phyloP scores from a whole-genome alignment of 768 basidiomycete genomes.

The Russula lepida region DNA sequence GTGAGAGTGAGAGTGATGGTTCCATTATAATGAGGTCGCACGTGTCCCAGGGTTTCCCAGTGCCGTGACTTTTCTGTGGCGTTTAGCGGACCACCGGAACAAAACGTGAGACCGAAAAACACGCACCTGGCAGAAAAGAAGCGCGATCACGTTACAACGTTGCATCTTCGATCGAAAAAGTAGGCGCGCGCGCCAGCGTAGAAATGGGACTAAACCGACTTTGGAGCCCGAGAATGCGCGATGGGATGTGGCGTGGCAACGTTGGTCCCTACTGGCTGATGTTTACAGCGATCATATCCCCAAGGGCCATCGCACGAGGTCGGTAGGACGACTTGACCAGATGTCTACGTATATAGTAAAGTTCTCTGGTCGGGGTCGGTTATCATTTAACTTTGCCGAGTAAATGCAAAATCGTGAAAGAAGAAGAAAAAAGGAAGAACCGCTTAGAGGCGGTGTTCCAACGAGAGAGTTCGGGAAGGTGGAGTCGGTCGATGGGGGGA shows the following conservation, averaged over 20 bases:
- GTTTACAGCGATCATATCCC: not conserved
- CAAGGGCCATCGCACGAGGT: not conserved
- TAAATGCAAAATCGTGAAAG: not conserved
- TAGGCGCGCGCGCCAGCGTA: not conserved
- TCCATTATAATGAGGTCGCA: not conserved
- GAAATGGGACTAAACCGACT: slow-evolving; percentile 6
- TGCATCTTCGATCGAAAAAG: not conserved
- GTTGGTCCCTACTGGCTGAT: not conserved
- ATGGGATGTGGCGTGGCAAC: not conserved
- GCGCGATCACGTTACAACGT: not conserved
- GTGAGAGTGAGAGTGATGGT: not conserved
- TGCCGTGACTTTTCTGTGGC: not conserved
- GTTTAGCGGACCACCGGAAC: not conserved
- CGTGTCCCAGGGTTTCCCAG: not conserved
- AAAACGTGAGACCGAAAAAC: not conserved
- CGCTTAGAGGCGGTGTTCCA: not conserved
- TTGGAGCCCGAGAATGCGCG: not conserved
- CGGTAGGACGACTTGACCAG: not conserved
- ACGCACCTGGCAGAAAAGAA: too few relatives aligned
- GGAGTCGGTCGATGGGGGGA: not conserved
- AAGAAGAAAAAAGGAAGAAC: not conserved
- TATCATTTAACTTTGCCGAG: not conserved
- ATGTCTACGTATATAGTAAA: not conserved
- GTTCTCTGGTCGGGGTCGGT: not conserved
- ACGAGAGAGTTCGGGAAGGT: not conserved